Evolutionary conservation across 2,329 filamentous ascomycete genomes (phyloP).

Genomic region (Neurospora sp.): DNA sequence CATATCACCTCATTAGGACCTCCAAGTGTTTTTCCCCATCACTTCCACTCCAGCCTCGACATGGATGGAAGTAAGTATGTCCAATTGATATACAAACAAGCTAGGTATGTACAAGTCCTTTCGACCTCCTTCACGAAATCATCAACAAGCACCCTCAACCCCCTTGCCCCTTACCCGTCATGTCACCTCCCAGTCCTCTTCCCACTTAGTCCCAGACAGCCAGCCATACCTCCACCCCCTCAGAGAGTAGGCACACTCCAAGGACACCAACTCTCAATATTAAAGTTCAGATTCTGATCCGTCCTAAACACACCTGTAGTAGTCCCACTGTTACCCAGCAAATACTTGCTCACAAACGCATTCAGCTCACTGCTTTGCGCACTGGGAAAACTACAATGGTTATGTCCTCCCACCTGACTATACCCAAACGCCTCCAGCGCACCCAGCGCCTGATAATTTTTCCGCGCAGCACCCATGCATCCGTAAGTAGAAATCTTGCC

Average conservation of each 20-base stretch:
- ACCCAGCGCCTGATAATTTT: constrained; percentile 38
- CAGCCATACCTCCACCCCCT: not conserved
- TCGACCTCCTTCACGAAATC: not conserved
- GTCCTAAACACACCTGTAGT: constrained; percentile 14
- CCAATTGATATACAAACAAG: not conserved
- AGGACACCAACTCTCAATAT: constrained; percentile 14
- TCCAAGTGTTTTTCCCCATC: too few relatives aligned
- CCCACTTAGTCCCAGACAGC: too few relatives aligned
- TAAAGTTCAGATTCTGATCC: constrained; percentile 12
- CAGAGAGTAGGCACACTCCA: constrained; percentile 14
- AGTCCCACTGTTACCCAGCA: constrained; percentile 21
- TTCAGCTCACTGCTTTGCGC: constrained; percentile 33
- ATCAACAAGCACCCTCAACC: not conserved
- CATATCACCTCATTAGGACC: too few relatives aligned
- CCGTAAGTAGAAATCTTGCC: constrained; percentile 37
- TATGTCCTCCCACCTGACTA: constrained; percentile 35
- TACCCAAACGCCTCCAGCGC: constrained; percentile 39
- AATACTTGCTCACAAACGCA: constrained; percentile 39
- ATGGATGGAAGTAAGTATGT: not conserved
- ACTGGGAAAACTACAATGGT: constrained; percentile 40
- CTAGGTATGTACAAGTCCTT: not conserved
- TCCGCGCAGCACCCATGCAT: constrained; percentile 38
- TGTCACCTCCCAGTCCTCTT: too few relatives aligned
- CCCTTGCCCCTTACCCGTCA: not conserved
- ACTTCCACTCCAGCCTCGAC: not conserved